These are phyloP conservation scores for Solanum hybrid DNA, from an alignment of 305 asterid genomes.

Conservation along the genomic window DNA sequence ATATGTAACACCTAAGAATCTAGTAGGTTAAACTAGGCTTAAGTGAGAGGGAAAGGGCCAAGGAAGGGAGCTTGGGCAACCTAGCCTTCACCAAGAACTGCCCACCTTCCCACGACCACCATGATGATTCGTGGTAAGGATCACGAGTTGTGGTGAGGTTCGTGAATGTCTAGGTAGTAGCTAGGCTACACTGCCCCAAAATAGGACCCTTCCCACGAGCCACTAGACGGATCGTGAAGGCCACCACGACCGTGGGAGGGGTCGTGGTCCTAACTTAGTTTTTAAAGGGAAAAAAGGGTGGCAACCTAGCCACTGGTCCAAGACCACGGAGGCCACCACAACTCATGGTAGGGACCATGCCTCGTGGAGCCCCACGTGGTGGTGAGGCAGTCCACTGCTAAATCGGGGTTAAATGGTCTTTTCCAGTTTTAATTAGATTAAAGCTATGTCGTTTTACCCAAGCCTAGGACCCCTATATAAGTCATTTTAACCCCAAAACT, in stretches of 20 bases:
- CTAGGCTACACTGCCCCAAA: background rate
- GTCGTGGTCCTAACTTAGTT: background rate
- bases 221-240: background rate
- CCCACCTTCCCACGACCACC: background rate
- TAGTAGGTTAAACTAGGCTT: too few species aligned
- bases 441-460: background rate
- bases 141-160: background rate
- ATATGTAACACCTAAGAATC: too few species aligned
- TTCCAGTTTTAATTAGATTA: too few species aligned
- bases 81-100: too few species aligned
- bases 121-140: background rate
- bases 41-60: too few species aligned
- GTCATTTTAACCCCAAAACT: background rate
- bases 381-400: background rate
- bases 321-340: background rate
- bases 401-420: background rate
- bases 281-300: background rate
- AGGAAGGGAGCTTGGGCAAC: too few species aligned
- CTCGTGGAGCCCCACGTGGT: background rate
- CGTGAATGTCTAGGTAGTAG: background rate
- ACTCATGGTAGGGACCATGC: background rate
- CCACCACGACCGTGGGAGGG: background rate
- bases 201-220: background rate
- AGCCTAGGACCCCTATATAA: background rate
- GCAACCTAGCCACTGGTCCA: background rate